Conservation (phyloP, 768 basidiomycete species). For the Lactarius evosmus region DNA sequence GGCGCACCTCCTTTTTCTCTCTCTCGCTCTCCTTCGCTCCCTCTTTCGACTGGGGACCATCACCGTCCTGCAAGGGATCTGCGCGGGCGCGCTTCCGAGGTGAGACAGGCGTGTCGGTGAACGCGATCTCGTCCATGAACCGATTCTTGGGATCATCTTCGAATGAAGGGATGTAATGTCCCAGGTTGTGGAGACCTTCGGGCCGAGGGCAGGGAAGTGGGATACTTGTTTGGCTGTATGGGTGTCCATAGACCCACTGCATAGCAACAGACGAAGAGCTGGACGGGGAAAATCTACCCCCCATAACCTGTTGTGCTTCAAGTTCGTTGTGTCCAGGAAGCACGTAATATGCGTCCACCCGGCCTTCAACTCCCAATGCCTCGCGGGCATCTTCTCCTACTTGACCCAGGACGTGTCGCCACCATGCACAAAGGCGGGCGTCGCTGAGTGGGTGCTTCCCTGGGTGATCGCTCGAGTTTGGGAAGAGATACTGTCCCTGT, state of each 20-base stretch:
- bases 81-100: conserved; percentile 55
- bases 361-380: conserved; percentile 32
- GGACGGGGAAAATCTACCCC: conserved; percentile 34
- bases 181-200: conserved; percentile 47
- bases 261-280: conserved; percentile 19
- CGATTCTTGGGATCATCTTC: conserved; percentile 97
- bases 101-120: conserved; percentile 55
- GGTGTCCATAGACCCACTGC: conserved; percentile 77
- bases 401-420: conserved; percentile 70
- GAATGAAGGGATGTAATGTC: conserved; percentile 80
- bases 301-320: conserved; percentile 63
- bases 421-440: conserved; percentile 84
- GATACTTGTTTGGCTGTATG: conserved; percentile 50
- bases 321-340: conserved; percentile 66
- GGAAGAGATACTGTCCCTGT: conserved; percentile 91
- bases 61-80: conserved; percentile 12
- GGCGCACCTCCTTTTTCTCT: conserved; percentile 29
- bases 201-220: conserved; percentile 48
- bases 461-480: conserved; percentile 68
- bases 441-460: conserved; percentile 78
- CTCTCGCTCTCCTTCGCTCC: conserved; percentile 32
- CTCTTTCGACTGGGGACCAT: conserved; percentile 11
- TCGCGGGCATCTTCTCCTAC: conserved; percentile 43
- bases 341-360: conserved; percentile 51
- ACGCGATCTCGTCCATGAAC: conserved; percentile 88